These are phyloP conservation scores for Gossypium mustelinum DNA, from an alignment of 345 rosid genomes.

Conservation along the genomic window DNA sequence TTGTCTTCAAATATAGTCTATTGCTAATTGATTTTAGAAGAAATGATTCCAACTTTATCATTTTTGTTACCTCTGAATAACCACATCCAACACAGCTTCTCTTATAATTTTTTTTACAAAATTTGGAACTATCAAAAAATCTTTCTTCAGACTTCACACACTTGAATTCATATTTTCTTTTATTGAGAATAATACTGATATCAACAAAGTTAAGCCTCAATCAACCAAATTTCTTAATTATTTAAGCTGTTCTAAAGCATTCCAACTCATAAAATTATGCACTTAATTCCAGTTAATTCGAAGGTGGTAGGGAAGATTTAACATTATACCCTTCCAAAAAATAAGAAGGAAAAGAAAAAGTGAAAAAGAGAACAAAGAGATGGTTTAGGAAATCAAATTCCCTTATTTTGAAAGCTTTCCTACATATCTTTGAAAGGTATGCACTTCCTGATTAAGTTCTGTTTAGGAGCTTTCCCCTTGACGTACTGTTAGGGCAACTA, in stretches of 20 bases:
- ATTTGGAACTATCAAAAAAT: no score
- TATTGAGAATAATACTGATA: no score
- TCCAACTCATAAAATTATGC: neutral
- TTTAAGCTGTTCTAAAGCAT: neutral
- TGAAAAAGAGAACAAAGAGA: neutral
- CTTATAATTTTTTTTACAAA: neutral
- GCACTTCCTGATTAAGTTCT: neutral
- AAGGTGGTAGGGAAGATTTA: neutral
- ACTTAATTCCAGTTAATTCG: neutral
- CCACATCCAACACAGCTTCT: neutral
- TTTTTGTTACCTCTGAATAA: no score
- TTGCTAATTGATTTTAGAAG: no score
- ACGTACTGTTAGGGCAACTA: neutral
- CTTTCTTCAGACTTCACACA: no score
- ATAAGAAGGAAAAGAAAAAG: no score
- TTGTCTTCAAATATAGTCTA: no score
- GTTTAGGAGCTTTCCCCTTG: neutral
- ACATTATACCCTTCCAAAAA: neutral
- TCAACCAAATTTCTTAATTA: neutral
- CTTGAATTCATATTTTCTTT: no score
- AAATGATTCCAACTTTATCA: no score
- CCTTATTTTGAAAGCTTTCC: constrained; percentile 1
- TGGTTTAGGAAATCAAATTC: constrained; percentile 1
- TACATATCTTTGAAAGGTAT: constrained; percentile 1
- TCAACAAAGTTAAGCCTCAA: accelerated